Conservation (phyloP, 805 yeast genomes). For the Limtongozyma cylindracea region DNA sequence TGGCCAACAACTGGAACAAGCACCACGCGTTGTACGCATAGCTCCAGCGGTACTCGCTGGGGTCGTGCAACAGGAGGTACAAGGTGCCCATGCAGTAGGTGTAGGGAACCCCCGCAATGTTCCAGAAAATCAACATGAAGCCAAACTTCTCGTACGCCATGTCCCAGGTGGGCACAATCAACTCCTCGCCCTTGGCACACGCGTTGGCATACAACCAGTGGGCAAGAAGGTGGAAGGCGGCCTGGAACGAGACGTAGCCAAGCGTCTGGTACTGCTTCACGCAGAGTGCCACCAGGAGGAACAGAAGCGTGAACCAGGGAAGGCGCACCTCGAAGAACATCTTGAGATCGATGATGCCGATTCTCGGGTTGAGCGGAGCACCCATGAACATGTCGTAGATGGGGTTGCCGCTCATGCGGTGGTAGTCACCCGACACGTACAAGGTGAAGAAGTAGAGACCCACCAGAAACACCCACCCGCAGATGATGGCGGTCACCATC, state of each 20-base stretch:
- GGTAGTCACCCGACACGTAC: constrained; percentile 45
- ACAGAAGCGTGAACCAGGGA: constrained; percentile 85
- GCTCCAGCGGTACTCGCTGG: constrained; percentile 61
- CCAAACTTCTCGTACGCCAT: constrained; percentile 99
- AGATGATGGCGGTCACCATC: constrained; percentile 74
- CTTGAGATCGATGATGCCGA: constrained; percentile 73
- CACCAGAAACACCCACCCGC: constrained; percentile 50
- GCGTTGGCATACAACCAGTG: constrained; percentile 94
- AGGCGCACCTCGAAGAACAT: constrained; percentile 95
- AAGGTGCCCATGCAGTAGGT: constrained; percentile 90
- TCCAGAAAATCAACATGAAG: constrained; percentile 98
- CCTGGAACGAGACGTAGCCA: constrained; percentile 62
- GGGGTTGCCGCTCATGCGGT: constrained; percentile 77
- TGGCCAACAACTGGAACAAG: constrained; percentile 27
- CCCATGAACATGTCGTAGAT: constrained; percentile 92
- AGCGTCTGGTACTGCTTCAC: constrained; percentile 60
- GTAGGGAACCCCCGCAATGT: constrained; percentile 96
- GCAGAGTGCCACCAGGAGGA: constrained; percentile 48
- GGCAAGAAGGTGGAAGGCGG: constrained; percentile 47
- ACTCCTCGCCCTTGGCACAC: constrained; percentile 92
- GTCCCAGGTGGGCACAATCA: constrained; percentile 97
- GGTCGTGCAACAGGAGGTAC: constrained; percentile 62
- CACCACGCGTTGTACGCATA: constrained; percentile 28
- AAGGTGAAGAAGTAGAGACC: constrained; percentile 46
- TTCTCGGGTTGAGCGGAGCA: constrained; percentile 87